Evolutionary conservation across 176 grass and related monocot genomes (phyloP).

Genomic region (Aegilops longissima): DNA sequence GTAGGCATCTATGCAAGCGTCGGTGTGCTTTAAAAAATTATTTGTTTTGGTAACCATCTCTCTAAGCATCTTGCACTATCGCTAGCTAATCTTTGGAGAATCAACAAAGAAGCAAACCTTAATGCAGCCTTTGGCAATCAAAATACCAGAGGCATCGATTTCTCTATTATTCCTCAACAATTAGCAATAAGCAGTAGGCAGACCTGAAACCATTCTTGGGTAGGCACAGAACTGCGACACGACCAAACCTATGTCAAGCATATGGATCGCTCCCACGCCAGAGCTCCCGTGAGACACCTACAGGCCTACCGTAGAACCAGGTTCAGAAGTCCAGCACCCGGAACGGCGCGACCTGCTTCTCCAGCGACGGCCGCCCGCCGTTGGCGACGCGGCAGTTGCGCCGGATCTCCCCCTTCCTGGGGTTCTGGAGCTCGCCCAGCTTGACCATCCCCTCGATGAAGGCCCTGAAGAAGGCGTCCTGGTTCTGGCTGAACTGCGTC

Average conservation of each 20-base stretch:
- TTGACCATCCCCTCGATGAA: slow-evolving; percentile 82
- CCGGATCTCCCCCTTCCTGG: slow-evolving; percentile 73
- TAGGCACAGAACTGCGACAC: slow-evolving; percentile 12
- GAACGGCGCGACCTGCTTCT: not conserved
- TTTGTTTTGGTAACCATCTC: no score
- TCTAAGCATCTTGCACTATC: no score
- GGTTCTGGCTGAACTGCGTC: slow-evolving; percentile 45
- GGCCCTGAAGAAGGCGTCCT: slow-evolving; percentile 74
- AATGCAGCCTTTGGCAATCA: not conserved
- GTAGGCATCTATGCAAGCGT: no score
- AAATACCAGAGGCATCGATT: not conserved
- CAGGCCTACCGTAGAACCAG: not conserved
- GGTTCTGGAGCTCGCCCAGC: slow-evolving; percentile 85
- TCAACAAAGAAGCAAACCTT: not conserved
- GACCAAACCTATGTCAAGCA: slow-evolving; percentile 28
- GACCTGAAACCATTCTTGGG: slow-evolving; percentile 15
- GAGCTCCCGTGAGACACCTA: slow-evolving; percentile 1
- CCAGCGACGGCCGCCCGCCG: not conserved
- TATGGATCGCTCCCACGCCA: not conserved
- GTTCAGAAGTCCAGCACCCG: slow-evolving; percentile 26
- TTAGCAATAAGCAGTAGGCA: slow-evolving; percentile 26
- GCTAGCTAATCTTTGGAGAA: not conserved
- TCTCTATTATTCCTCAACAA: slow-evolving; percentile 33
- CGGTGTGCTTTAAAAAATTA: no score
- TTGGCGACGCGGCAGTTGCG: slow-evolving; percentile 77